Evolutionary conservation across 257 asterid species (phyloP), one percentile per base, ranked within the genome.

Genomic region (Przewalskia tangutica): DNA sequence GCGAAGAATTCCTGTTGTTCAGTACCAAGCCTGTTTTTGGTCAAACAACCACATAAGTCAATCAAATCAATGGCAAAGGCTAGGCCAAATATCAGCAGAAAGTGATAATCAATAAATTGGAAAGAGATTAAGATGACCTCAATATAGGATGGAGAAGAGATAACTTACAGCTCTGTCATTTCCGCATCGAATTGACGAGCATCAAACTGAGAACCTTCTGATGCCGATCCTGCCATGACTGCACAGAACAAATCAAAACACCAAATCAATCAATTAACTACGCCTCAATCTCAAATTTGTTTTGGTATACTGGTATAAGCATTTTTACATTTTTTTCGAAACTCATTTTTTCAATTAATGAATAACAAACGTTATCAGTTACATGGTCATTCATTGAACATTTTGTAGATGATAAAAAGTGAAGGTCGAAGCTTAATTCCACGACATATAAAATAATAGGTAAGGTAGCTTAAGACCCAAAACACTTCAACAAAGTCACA

Each of bases 191-290:
- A 90, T 2, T 89, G 90, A 76, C 88, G 86, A 77, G 89, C 83
- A 84, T 89, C 90, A 81, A 88, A 90, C 77, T 89, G 94, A 86
- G 94, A 90, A 63, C 91, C 94, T 82, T 90, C 94, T 64, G 93
- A 83, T 82, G 89, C 84, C 54, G 77, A 11, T 84, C 90, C 93
- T 62, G 94, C 89, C 90, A 90, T 90, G 86, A 88, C 89, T 90
- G 88, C 85, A 40, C 77, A 82, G 60, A 38, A n/a, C 27, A 44
- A 82, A 42, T 32, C 17, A 67, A 38, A 44, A 51, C 77, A 20
- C 42, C 10, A 77, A 34, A 13, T 44, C 46, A 71, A 60, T 68
- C 40, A 64, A 48, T 46, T 51, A 75, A 38, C 18, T 56, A 48
- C 70, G n/a, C 32, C 60, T 40, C 9, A 76, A 8, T 55, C 36